phyloP scores from a whole-genome alignment of 1,284 basidiomycete genomes.

The Tilletia setariae region DNA sequence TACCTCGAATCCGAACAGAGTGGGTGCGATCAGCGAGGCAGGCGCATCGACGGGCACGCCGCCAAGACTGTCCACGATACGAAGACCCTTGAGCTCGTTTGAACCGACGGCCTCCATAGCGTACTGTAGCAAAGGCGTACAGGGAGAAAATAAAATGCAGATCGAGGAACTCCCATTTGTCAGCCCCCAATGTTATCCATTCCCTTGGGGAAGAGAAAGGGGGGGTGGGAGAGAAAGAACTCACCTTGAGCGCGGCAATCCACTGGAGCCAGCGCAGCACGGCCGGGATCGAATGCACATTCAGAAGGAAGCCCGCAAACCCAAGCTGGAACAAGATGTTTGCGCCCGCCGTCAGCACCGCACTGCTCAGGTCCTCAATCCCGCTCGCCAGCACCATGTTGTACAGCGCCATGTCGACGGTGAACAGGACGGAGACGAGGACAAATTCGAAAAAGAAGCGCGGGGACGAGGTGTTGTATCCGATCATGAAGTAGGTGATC shows the following conservation, averaged over 20 bases:
- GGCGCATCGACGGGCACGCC: slow-evolving; percentile 16
- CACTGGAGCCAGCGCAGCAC: slow-evolving; percentile 42
- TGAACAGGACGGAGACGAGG: slow-evolving; percentile 38
- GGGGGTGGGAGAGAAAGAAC: not conserved
- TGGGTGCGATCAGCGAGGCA: slow-evolving; percentile 8
- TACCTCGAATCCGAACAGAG: slow-evolving; percentile 14
- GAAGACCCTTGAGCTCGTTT: slow-evolving; percentile 33
- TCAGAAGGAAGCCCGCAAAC: slow-evolving; percentile 43
- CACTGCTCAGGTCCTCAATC: slow-evolving; percentile 32
- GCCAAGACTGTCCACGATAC: slow-evolving; percentile 29
- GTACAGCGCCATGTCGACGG: slow-evolving; percentile 32
- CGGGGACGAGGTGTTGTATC: slow-evolving; percentile 26
- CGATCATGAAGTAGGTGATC: slow-evolving; percentile 45
- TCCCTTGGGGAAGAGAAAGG: not conserved
- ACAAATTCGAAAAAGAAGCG: slow-evolving; percentile 40
- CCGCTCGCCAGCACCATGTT: slow-evolving; percentile 37
- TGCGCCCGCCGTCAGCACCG: slow-evolving; percentile 32
- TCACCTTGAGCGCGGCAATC: slow-evolving; percentile 33
- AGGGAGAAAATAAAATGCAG: not conserved
- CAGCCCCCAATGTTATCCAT: not conserved
- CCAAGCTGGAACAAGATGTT: slow-evolving; percentile 43
- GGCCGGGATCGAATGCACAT: slow-evolving; percentile 29
- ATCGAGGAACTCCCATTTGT: not conserved
- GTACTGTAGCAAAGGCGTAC: slow-evolving; percentile 22
- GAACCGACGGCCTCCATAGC: slow-evolving; percentile 41